Evolutionary conservation across 495 filamentous ascomycete species (phyloP).

Genomic region (Cercophora samala): DNA sequence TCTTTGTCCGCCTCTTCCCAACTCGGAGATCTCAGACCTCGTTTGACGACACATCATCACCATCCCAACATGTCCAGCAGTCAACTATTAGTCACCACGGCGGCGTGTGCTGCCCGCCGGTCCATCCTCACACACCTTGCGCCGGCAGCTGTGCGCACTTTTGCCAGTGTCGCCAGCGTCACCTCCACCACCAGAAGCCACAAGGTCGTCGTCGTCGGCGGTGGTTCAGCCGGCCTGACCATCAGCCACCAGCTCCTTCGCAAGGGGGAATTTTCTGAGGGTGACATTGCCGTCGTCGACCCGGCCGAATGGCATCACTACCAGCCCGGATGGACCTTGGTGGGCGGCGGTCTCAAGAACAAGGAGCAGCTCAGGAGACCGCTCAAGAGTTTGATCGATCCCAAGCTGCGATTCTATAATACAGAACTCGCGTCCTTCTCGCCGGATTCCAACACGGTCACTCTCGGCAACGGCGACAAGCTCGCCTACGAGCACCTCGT

Average conservation of each 20-base stretch:
- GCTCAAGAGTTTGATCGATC: conserved; percentile 51
- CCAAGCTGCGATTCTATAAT: conserved; percentile 62
- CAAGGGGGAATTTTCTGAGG: conserved; percentile 50
- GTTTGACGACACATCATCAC: neutral
- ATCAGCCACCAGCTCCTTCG: conserved; percentile 62
- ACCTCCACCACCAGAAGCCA: conserved; percentile 41
- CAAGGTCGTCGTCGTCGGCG: conserved; percentile 63
- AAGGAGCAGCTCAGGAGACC: conserved; percentile 53
- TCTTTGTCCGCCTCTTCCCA: neutral
- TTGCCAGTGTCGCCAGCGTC: conserved; percentile 42
- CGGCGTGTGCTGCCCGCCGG: neutral
- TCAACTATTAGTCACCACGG: conserved; percentile 15
- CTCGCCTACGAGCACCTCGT: conserved; percentile 63
- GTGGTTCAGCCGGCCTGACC: conserved; percentile 58
- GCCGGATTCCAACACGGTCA: conserved; percentile 57
- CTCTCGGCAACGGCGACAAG: conserved; percentile 55
- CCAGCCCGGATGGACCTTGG: conserved; percentile 69
- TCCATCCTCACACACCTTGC: neutral
- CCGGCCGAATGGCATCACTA: conserved; percentile 64
- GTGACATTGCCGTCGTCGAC: conserved; percentile 67
- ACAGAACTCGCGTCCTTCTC: conserved; percentile 50
- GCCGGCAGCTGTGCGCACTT: conserved; percentile 18
- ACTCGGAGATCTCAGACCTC: neutral
- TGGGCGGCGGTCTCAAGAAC: conserved; percentile 60
- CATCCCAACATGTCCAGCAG: conserved; percentile 13